A percentile compares a stretch with the other conserved stretches of the same genome.
Evolutionary conservation across 768 basidiomycete genomes (phyloP).

Genomic region (Termitomyces sp.): DNA sequence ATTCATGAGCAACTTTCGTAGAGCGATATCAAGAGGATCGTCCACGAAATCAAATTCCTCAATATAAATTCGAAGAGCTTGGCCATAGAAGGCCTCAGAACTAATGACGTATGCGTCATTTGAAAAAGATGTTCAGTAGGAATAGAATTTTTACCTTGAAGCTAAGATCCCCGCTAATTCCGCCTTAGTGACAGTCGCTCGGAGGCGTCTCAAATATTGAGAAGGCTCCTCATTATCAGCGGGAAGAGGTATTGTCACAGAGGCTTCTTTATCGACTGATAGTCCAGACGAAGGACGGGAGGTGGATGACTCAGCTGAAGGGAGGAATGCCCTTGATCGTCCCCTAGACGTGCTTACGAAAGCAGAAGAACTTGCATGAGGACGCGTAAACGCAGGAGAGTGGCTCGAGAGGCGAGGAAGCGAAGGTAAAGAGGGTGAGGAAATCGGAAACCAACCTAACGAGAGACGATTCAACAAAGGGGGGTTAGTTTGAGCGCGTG

Average conservation of each 20-base stretch:
- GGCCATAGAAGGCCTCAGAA: constrained; percentile 60
- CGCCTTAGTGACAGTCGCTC: constrained; percentile 59
- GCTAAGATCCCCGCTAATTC: constrained; percentile 81
- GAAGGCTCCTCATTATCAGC: constrained; percentile 57
- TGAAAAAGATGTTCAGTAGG: constrained; percentile 2
- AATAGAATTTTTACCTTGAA: constrained; percentile 49
- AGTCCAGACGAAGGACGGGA: constrained; percentile 36
- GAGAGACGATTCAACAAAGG: constrained; percentile 68
- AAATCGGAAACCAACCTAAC: constrained; percentile 52
- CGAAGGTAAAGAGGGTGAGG: constrained; percentile 30
- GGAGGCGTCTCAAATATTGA: constrained; percentile 65
- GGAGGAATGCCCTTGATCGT: constrained; percentile 1
- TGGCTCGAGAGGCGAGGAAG: constrained; percentile 13
- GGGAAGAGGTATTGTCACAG: constrained; percentile 43
- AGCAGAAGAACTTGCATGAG: constrained; percentile 6
- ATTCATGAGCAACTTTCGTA: constrained; percentile 87
- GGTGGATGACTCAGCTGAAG: constrained; percentile 15
- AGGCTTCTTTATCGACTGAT: constrained; percentile 36
- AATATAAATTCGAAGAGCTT: constrained; percentile 70
- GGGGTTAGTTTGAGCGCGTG: constrained; percentile 56
- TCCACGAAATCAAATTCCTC: constrained; percentile 69
- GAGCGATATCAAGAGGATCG: constrained; percentile 86
- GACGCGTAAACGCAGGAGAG: constrained; percentile 15
- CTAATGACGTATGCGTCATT: constrained; percentile 30
- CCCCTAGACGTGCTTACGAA: neutral